These are phyloP conservation scores for Penicillium occitanis DNA, from an alignment of 2,329 filamentous ascomycete species.

Conservation along the genomic window DNA sequence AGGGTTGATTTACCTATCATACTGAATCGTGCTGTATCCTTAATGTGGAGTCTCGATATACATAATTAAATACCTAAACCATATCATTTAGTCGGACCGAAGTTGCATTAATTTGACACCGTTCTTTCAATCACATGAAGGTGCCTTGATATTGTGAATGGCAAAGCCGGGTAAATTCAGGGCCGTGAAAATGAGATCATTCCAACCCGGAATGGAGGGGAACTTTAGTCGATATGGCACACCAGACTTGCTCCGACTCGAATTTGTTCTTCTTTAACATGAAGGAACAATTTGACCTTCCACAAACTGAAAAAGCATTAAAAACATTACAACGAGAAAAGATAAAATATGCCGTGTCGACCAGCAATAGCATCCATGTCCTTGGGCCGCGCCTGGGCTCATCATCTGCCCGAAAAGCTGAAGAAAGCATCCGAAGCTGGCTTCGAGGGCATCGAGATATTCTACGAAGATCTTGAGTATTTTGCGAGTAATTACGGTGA, in stretches of 20 bases:
- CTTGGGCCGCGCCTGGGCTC: slow-evolving; percentile 68
- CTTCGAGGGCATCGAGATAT: slow-evolving; percentile 71
- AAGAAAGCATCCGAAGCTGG: slow-evolving; percentile 63
- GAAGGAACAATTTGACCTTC: not conserved
- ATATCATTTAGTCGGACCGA: not conserved
- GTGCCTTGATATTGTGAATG: not conserved
- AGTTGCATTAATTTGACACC: not conserved
- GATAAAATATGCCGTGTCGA: slow-evolving; percentile 7
- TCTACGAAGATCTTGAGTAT: slow-evolving; percentile 72
- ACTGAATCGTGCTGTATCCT: not conserved
- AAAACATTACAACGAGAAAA: not conserved
- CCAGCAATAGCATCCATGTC: slow-evolving; percentile 73
- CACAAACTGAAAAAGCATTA: not conserved
- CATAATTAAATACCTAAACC: not conserved
- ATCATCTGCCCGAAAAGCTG: slow-evolving; percentile 50
- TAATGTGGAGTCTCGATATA: not conserved
- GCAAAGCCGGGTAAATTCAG: not conserved
- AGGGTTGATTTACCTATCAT: not conserved
- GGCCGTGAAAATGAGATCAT: not conserved
- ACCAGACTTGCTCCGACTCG: not conserved
- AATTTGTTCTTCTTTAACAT: not conserved
- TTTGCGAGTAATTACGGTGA: slow-evolving; percentile 53
- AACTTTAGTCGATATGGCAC: not conserved
- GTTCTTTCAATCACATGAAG: not conserved
- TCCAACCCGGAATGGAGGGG: not conserved